Evolutionary conservation across 129 eudicot species (phyloP), one percentile per base, ranked within the genome.

Genomic region (Saussurea involucrata): DNA sequence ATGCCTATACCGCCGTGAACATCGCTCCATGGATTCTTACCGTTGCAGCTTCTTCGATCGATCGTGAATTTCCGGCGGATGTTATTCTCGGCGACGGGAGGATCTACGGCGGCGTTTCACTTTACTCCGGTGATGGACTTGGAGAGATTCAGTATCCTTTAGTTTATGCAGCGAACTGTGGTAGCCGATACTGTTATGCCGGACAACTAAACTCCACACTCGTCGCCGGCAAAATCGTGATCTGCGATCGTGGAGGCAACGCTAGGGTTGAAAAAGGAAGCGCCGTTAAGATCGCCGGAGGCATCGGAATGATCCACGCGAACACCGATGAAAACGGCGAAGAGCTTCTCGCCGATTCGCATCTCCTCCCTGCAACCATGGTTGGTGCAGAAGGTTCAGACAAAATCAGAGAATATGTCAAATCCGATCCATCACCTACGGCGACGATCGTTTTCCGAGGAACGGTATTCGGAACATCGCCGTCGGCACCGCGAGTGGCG

Each of bases 11-110:
- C 0, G 96, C 95, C 0, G 90, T 84, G 0, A 95, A 95, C 42
- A 90, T 95, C 64, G 96, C 99, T 8, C 99, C 99, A 3, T 95
- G 99, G 99, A 88, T 95, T 32, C 80, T 95, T 25, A 95, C 97
- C 0, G 97, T 95, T 6, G 97, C 93, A 65, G 99, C 99, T 76
- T 95, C 99, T 0, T 92, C 99, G 5, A 72, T 95, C 25, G 99
- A 95, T 25, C 72, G 99, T 28, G 99, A 95, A 78, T 95, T 95
- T 69, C 96, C 95, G n/a, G 96, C 97, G 0, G 92, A 95, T 75
- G 97, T 79, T 17, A 53, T 86, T 32, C 79, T 95, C 21, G 99
- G 99, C 3, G 96, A 95, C 64, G 99, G 99, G 3, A 88, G 95
- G 33, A 55, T 77, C 0, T 90, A 69, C 53, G 86, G 85, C 0